phyloP scores from a whole-genome alignment of 495 filamentous ascomycete species.

The Aspergillus cristatus region DNA sequence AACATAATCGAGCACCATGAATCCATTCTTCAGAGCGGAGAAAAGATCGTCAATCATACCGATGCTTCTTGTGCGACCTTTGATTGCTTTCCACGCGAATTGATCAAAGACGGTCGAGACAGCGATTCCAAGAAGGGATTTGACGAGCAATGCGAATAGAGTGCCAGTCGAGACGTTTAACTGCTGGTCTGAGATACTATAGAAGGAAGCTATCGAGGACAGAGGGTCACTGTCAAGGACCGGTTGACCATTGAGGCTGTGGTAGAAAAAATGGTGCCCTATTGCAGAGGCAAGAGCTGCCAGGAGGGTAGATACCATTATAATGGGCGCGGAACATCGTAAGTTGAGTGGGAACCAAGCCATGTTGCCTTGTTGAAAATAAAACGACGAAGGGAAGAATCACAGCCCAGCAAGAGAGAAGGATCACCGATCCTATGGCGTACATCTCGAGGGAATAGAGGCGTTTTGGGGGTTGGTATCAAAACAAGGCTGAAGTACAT shows the following conservation, averaged over 20 bases:
- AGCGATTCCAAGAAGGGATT: conserved; percentile 1
- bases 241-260: neutral
- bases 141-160: conserved; percentile 3
- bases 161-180: conserved; percentile 3
- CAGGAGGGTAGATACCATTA: neutral
- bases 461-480: too few species aligned
- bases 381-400: too few species aligned
- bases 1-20: neutral
- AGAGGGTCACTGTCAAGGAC: neutral
- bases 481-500: too few species aligned
- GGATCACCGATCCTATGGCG: too few species aligned
- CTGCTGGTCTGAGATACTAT: conserved; percentile 2
- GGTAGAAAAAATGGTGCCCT: conserved; percentile 3
- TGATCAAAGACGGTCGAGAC: conserved; percentile 3
- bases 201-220: neutral
- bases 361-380: conserved; percentile 76
- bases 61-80: neutral
- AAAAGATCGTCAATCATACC: conserved; percentile 1
- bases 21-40: neutral
- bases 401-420: too few species aligned
- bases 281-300: conserved; percentile 1
- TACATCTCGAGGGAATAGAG: too few species aligned
- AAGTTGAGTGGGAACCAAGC: conserved; percentile 79
- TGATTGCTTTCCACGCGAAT: conserved; percentile 1
- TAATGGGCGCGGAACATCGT: neutral